Conservation (phyloP, 441 rosid genomes). For the Gossypium schwendimanii region DNA sequence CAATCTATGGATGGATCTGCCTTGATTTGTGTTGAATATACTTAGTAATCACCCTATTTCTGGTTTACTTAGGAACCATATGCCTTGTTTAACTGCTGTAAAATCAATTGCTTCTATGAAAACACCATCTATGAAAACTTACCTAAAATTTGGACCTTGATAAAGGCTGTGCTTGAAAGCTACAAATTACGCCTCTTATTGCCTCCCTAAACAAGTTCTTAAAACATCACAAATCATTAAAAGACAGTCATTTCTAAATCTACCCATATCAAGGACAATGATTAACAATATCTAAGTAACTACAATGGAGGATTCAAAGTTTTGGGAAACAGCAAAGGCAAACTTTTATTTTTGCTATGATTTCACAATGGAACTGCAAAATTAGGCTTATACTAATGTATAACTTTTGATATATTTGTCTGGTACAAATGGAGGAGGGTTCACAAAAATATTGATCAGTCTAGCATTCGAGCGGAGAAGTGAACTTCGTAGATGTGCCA, state of each 20-base stretch:
- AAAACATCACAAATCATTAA: neutral
- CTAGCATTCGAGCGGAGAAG: neutral
- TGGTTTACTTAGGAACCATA: neutral
- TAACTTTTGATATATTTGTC: neutral
- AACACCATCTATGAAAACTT: neutral
- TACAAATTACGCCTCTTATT: neutral
- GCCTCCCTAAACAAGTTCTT: neutral
- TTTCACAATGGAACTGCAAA: neutral
- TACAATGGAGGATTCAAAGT: neutral
- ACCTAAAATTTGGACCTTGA: neutral
- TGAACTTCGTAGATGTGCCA: neutral
- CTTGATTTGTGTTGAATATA: slow-evolving; percentile 16
- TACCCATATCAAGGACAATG: neutral
- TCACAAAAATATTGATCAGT: neutral
- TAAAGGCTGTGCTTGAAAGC: neutral
- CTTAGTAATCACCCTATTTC: slow-evolving; percentile 4
- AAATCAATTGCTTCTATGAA: neutral
- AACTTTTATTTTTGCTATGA: neutral
- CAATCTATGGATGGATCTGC: neutral
- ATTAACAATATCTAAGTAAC: neutral
- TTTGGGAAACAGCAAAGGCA: neutral
- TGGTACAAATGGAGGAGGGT: neutral
- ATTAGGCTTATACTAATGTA: neutral
- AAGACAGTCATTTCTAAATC: neutral
- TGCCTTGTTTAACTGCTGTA: neutral